Percentiles rank a stretch among this genome's conserved stretches.
Evolutionary conservation across 2,329 filamentous ascomycete species (phyloP).

Genomic region (Hirsutella rhossiliensis): DNA sequence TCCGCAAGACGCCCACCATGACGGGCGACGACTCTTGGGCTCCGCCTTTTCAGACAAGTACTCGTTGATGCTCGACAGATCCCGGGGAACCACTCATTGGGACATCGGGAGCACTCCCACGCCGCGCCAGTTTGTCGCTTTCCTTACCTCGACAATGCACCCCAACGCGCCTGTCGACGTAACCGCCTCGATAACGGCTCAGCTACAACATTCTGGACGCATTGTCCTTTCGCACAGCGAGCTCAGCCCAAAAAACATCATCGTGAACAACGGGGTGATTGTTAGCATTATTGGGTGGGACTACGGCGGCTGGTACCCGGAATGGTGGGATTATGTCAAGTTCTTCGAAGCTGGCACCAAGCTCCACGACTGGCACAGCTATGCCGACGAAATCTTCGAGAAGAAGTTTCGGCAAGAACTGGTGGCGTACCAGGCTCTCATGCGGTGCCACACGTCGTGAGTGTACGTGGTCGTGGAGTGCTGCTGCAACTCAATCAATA

Average conservation of each 20-base stretch:
- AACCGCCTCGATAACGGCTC: constrained; percentile 8
- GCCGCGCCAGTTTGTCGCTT: constrained; percentile 10
- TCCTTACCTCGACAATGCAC: constrained; percentile 14
- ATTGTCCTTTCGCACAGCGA: constrained; percentile 13
- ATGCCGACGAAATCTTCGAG: constrained; percentile 15
- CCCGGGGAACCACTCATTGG: constrained; percentile 15
- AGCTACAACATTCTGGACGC: constrained; percentile 7
- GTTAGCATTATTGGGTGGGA: constrained; percentile 17
- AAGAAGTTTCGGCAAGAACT: constrained; percentile 12
- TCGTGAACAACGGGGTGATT: constrained; percentile 13
- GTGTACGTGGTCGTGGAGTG: not conserved
- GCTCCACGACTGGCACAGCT: constrained; percentile 17
- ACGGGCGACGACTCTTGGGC: constrained; percentile 4
- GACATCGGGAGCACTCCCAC: constrained; percentile 9
- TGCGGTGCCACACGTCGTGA: constrained; percentile 13
- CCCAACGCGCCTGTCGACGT: constrained; percentile 12
- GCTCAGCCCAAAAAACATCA: constrained; percentile 16
- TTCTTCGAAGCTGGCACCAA: constrained; percentile 19
- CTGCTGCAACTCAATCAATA: not conserved
- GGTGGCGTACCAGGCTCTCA: constrained; percentile 17
- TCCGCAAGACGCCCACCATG: not conserved
- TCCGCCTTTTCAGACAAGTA: constrained; percentile 8
- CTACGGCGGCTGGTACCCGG: constrained; percentile 18
- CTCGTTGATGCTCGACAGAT: constrained; percentile 15
- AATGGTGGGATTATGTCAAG: constrained; percentile 22